A percentile compares a stretch with the other conserved stretches of the same genome.
Conservation (phyloP, 2,329 filamentous ascomycete species). For the Tolypocladium nubicola region DNA sequence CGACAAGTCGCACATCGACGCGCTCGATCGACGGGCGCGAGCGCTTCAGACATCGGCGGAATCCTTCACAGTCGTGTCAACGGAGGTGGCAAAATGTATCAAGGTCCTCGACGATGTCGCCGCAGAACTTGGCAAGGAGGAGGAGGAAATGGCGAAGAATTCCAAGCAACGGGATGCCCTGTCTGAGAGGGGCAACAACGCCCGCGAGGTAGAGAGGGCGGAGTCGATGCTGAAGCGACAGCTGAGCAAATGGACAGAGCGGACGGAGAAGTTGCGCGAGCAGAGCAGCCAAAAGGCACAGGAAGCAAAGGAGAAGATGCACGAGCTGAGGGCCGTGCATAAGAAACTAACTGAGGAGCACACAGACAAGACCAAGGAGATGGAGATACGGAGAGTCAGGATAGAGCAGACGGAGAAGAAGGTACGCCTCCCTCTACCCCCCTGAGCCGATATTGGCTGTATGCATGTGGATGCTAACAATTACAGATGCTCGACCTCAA, state of each 20-base stretch:
- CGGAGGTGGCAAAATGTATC: conserved; percentile 79
- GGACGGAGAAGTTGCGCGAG: conserved; percentile 73
- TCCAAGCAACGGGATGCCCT: conserved; percentile 77
- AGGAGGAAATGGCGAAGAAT: conserved; percentile 76
- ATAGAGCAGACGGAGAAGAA: conserved; percentile 99
- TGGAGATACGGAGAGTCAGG: conserved; percentile 81
- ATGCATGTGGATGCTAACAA: conserved; percentile 7
- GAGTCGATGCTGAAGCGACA: conserved; percentile 78
- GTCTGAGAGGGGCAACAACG: conserved; percentile 78
- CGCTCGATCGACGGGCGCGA: conserved; percentile 75
- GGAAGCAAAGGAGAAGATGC: conserved; percentile 79
- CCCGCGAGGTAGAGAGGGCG: conserved; percentile 81
- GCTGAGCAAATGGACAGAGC: conserved; percentile 72
- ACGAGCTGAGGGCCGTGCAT: conserved; percentile 73
- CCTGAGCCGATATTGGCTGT: background rate
- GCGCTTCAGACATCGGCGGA: conserved; percentile 87
- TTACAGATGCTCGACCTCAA: conserved; percentile 92
- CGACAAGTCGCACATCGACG: conserved; percentile 79
- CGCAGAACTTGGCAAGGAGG: conserved; percentile 77
- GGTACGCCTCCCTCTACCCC: conserved; percentile 35
- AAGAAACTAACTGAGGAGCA: conserved; percentile 75
- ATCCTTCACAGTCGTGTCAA: conserved; percentile 73
- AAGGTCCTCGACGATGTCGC: conserved; percentile 83
- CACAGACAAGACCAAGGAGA: conserved; percentile 77
- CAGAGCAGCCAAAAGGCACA: conserved; percentile 73